Evolutionary conservation across 495 filamentous ascomycete species (phyloP).

Genomic region (Aspergillus egyptiacus): DNA sequence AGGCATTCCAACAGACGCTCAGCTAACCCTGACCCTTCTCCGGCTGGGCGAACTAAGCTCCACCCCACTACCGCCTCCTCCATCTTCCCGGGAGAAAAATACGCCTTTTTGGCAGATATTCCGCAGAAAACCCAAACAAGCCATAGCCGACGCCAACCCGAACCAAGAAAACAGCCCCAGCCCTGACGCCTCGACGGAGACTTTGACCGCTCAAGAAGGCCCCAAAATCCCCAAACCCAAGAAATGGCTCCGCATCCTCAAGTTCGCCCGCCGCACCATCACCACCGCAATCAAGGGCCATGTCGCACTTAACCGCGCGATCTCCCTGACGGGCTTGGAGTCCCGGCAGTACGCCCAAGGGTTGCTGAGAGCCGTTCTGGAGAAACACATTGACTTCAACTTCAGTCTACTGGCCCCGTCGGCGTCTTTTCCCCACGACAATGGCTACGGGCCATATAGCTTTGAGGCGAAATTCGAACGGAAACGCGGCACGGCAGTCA

Average conservation of each 20-base stretch:
- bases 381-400: background rate
- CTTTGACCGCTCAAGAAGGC: background rate
- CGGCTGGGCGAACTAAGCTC: slow-evolving; percentile 78
- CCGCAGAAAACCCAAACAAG: background rate
- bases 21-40: slow-evolving; percentile 76
- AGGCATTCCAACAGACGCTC: slow-evolving; percentile 80
- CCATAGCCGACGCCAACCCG: background rate
- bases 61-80: background rate
- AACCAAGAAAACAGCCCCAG: background rate
- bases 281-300: slow-evolving; percentile 62
- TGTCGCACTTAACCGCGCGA: slow-evolving; percentile 60
- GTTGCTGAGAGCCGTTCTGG: background rate
- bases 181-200: background rate
- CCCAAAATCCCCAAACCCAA: background rate
- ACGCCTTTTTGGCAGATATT: background rate
- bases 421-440: slow-evolving; percentile 43
- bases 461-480: slow-evolving; percentile 70
- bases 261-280: slow-evolving; percentile 63
- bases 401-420: background rate
- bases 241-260: slow-evolving; percentile 42
- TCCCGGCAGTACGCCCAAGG: background rate
- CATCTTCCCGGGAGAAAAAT: background rate
- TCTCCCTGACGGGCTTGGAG: slow-evolving; percentile 39
- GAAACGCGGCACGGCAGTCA: slow-evolving; percentile 64
- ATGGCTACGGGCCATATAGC: slow-evolving; percentile 57